A percentile compares a stretch with the other conserved stretches of the same genome.
Evolutionary conservation across 371 early-diverging fungal genomes (phyloP).

Genomic region (Mortierella sp.): DNA sequence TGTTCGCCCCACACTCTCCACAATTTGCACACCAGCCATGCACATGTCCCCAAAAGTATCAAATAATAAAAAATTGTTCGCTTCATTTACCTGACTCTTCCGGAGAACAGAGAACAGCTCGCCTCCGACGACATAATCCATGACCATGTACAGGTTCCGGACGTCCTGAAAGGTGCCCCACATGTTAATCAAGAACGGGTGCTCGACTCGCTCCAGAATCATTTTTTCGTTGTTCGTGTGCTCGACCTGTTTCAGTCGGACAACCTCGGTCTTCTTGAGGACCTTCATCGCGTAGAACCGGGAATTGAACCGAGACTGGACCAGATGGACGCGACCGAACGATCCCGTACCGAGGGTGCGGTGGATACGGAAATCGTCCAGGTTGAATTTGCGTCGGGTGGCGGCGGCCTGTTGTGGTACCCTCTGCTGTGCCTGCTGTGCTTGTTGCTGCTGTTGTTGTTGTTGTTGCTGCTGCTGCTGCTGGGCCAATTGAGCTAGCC

Average conservation of each 20-base stretch:
- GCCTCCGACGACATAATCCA: constrained; percentile 97
- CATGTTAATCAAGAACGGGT: constrained; percentile 96
- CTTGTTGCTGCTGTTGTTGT: constrained; percentile 24
- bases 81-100: constrained; percentile 68
- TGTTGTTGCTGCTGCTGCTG: constrained; percentile 19
- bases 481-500: constrained; percentile 13
- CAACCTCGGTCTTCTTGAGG: constrained; percentile 94
- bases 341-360: constrained; percentile 97
- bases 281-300: constrained; percentile 98
- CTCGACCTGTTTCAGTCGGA: constrained; percentile 96
- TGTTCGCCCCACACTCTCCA: constrained; percentile 1
- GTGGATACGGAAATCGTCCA: constrained; percentile 77
- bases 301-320: constrained; percentile 77
- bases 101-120: constrained; percentile 91
- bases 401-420: no score
- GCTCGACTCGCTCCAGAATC: constrained; percentile 88
- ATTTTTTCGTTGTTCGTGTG: constrained; percentile 97
- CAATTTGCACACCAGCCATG: background rate
- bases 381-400: constrained; percentile 65
- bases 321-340: constrained; percentile 98
- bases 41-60: background rate
- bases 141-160: constrained; percentile 87
- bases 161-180: constrained; percentile 93
- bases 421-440: no score
- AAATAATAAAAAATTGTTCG: background rate